Base-by-base conservation (phyloP, 1,284 basidiomycete species). In the Tausonia pullulans region DNA sequence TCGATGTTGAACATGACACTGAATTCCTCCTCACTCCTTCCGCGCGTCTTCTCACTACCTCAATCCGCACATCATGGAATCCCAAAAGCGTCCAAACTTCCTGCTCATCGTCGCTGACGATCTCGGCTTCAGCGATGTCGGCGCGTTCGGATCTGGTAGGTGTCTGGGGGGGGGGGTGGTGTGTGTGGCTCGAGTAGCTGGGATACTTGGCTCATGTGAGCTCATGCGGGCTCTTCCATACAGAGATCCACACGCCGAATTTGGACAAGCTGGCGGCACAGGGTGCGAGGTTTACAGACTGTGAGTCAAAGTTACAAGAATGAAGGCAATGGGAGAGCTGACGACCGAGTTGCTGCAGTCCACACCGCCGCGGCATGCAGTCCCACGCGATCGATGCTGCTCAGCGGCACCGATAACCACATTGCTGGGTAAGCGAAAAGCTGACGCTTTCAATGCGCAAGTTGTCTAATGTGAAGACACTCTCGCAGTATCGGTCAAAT, bases 201-300 rank as follows among this genome's bases (percentile, higher is more conserved):
- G 14, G 10, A 8, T 46, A 11, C 10, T 4, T 13, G 39, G 5
- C 44, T 61, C 3, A 9, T n/a, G 50, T 50, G 41, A 48, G 40
- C n/a, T 14, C 50, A n/a, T 27, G 14, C 51, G 11, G 13, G 27
- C 49, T 13, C 27, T 43, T 43, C 16, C 43, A 39, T 27, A 8
- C 3, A 40, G 69, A 73, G 68, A 73, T 72, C 65, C 49, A 58
- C 2, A 73, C 72, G 6, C 72, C 72, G 2, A 69, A 73, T 60
- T 50, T 73, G 16, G 71, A 72, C 67, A 63, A 62, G 49, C 67
- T 73, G 7, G 72, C 71, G 7, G 16, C 43, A 5, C 61, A 67
- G 16, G 70, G 70, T 3, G 46, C 69, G 9, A 63, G 68, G 10
- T 58, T 72, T 27, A 71, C 69, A 0, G 68, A 68, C 14, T 70